Evolutionary conservation across 192 early-diverging fungal species (phyloP), one percentile per base, ranked within the genome.

Genomic region (Coemansia umbellata): DNA sequence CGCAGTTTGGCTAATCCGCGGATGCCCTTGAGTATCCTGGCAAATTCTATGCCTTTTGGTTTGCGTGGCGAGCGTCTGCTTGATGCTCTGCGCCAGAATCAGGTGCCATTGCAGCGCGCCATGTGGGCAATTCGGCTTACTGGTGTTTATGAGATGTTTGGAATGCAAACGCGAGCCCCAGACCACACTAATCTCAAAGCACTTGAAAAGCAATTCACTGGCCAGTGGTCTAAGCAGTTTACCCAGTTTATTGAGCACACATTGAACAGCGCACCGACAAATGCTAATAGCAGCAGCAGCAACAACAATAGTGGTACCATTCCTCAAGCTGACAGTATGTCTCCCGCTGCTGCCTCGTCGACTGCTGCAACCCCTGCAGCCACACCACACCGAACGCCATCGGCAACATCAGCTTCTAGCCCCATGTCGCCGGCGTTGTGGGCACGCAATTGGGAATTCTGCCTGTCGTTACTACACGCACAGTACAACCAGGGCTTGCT

Each of bases 91-190:
- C 61, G 76, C 6, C 43, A 57, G 33, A 63, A 80, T 30, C 60
- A 65, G 24, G 84, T 90, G 11, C 83, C 88, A 0, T 56, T 85
- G 35, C 57, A 78, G 18, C 69, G 86, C 10, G 84, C 88, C 0
- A 57, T 85, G 7, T 90, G 88, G 88, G 84, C 81, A 30, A 85
- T 87, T 21, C 82, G 86, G 32, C 73, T 87, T 21, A 76, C 83
- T 9, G 86, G 85, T 6, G 55, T 85, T 21, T 80, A 80, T 21
- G 84, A 84, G 60, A 83, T 87, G 78, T 37, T 58, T 27, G 63
- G 55, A 5, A 50, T 50, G 63, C 63, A 62, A 52, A 66, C 63
- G 27, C 58, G 64, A 21, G 52, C 27, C 3, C 58, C 55, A 4
- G 60, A 62, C 27, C 71, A 58, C 23, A 27, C 43, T 13, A 39